Percentiles rank a stretch among this genome's conserved stretches.
Evolutionary conservation across 139 green algal species (phyloP).

Genomic region (Micromonas pusilla): DNA sequence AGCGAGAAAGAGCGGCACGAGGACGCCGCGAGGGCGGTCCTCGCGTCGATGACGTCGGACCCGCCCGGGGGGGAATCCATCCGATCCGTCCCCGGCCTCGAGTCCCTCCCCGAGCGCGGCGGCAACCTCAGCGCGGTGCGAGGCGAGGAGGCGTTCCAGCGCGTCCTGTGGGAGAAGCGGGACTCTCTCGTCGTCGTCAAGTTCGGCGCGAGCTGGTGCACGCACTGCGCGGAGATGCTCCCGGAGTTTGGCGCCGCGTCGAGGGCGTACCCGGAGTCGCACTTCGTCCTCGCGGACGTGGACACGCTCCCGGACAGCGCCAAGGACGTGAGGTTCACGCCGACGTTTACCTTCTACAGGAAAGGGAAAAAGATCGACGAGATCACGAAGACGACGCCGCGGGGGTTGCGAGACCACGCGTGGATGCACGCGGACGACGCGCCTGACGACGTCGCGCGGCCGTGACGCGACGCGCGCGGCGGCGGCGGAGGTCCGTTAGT

Average conservation of each 20-base stretch:
- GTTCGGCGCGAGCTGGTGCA: constrained; percentile 29
- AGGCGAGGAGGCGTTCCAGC: background rate
- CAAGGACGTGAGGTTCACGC: constrained; percentile 42
- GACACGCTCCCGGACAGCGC: constrained; percentile 35
- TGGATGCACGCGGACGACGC: constrained; percentile 36
- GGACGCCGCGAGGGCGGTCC: background rate
- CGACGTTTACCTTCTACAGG: constrained; percentile 46
- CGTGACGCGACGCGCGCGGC: too few relatives aligned
- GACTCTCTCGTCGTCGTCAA: constrained; percentile 22
- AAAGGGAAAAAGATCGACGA: constrained; percentile 43
- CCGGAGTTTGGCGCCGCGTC: background rate
- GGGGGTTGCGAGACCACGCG: constrained; percentile 35
- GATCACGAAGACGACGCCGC: constrained; percentile 26
- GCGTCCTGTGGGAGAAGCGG: background rate
- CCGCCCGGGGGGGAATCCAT: too few relatives aligned
- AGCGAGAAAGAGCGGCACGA: background rate
- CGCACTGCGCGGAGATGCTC: constrained; percentile 17
- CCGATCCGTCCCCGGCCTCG: too few relatives aligned
- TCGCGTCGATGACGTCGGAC: too few relatives aligned
- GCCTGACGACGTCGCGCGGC: background rate
- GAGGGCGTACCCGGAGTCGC: background rate
- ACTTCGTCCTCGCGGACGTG: constrained; percentile 46
- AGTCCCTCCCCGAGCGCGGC: background rate
- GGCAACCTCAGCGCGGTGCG: background rate
- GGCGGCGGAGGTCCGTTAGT: background rate